Evolutionary conservation across 176 grass and related monocot species (phyloP).

Genomic region (Carex kokanica): DNA sequence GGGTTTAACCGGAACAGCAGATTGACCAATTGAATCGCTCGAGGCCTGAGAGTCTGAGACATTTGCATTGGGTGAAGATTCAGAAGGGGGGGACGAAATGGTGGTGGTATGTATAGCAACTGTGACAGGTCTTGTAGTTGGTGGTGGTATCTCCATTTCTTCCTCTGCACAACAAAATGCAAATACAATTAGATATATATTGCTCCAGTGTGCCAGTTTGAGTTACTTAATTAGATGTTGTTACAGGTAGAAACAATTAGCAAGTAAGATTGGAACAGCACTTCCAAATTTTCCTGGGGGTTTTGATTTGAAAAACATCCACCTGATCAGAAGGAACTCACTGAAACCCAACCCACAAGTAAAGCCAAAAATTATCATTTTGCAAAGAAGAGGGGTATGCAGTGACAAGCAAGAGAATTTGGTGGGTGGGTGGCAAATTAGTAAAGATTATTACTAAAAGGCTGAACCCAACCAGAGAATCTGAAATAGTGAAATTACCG

Average conservation of each 20-base stretch:
- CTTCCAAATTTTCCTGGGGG: background rate
- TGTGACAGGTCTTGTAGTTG: slow-evolving; percentile 12
- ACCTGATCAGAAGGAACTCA: background rate
- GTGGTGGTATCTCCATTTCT: slow-evolving; percentile 17
- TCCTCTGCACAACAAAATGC: slow-evolving; percentile 34
- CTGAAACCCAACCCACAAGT: background rate
- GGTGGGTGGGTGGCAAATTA: background rate
- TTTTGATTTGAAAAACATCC: background rate
- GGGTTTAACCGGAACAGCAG: slow-evolving; percentile 26
- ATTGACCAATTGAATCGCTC: slow-evolving; percentile 16
- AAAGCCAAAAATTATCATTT: background rate
- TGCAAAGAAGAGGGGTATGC: background rate
- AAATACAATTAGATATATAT: background rate
- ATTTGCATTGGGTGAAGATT: slow-evolving; percentile 20
- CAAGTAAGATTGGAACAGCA: background rate
- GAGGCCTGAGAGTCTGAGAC: background rate
- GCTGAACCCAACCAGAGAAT: background rate
- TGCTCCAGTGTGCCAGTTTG: background rate
- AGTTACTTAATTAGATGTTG: background rate
- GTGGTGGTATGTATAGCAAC: background rate
- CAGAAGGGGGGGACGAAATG: background rate
- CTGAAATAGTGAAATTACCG: background rate
- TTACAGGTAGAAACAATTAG: background rate
- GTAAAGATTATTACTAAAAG: background rate
- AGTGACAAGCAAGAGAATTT: background rate